These are phyloP conservation scores for Pinus taeda DNA, from an alignment of 75 land plant genomes.

Conservation along the genomic window DNA sequence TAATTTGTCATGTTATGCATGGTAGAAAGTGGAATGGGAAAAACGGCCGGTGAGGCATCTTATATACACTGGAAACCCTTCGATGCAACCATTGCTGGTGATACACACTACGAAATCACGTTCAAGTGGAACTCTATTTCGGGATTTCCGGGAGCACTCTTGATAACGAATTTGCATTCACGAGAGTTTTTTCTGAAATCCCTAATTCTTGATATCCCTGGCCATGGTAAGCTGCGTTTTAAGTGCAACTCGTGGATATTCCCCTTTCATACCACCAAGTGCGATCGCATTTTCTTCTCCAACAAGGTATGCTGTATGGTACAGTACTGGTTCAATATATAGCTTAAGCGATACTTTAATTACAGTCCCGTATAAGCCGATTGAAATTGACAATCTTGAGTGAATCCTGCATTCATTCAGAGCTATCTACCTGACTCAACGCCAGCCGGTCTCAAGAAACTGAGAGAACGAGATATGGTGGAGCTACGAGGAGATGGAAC, in stretches of 20 bases:
- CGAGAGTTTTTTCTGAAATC: slow-evolving; percentile 34
- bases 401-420: slow-evolving; percentile 8
- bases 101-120: background rate
- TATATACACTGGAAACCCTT: slow-evolving; percentile 5
- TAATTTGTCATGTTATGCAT: too few relatives aligned
- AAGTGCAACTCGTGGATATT: slow-evolving; percentile 33
- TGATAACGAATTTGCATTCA: slow-evolving; percentile 25
- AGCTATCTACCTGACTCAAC: slow-evolving; percentile 55
- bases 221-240: slow-evolving; percentile 1
- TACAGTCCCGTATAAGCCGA: too few relatives aligned
- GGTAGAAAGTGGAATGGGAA: slow-evolving; percentile 13
- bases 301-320: slow-evolving; percentile 7
- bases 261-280: background rate
- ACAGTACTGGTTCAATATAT: too few relatives aligned
- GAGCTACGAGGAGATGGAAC: slow-evolving; percentile 17
- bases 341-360: too few relatives aligned
- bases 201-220: slow-evolving; percentile 17
- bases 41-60: background rate
- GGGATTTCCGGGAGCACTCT: slow-evolving; percentile 32
- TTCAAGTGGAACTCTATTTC: slow-evolving; percentile 13
- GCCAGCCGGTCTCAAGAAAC: slow-evolving; percentile 33
- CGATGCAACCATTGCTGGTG: slow-evolving; percentile 4
- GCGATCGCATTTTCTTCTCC: slow-evolving; percentile 22
- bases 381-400: too few relatives aligned
- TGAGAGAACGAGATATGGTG: slow-evolving; percentile 45